These are phyloP conservation scores for Pharnaceum exiguum DNA, from an alignment of 148 eudicot genomes.

Conservation along the genomic window DNA sequence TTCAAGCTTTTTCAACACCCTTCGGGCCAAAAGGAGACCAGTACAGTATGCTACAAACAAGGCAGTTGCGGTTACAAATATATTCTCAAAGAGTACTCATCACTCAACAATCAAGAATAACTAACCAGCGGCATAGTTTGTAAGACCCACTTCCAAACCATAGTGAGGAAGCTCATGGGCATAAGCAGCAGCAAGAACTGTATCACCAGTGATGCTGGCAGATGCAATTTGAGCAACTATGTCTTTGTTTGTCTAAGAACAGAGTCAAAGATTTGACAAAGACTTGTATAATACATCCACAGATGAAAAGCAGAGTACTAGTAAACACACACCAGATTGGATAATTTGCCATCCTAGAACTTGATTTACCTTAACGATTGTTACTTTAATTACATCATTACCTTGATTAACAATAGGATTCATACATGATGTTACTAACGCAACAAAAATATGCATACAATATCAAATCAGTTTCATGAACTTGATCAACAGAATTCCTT, in stretches of 20 bases:
- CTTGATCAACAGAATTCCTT: too few species aligned
- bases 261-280: slow-evolving; percentile 25
- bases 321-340: too few species aligned
- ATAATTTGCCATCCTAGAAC: too few species aligned
- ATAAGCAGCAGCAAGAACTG: slow-evolving; percentile 65
- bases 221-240: slow-evolving; percentile 59
- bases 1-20: slow-evolving; percentile 61
- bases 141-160: slow-evolving; percentile 72
- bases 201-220: slow-evolving; percentile 68
- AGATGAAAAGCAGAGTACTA: neutral
- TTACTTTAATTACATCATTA: too few species aligned
- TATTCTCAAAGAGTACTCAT: neutral
- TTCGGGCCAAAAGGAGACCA: slow-evolving; percentile 68
- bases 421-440: too few species aligned
- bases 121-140: slow-evolving; percentile 75
- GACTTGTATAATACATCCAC: neutral
- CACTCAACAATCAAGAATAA: neutral
- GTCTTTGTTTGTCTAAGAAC: slow-evolving; percentile 63
- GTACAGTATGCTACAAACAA: slow-evolving; percentile 55
- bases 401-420: too few species aligned
- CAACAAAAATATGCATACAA: too few species aligned
- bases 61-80: neutral
- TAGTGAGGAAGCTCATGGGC: slow-evolving; percentile 73
- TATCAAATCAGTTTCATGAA: too few species aligned
- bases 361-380: too few species aligned